Evolutionary conservation across 345 rosid genomes (phyloP).

Genomic region (Dipteronia sinensis): DNA sequence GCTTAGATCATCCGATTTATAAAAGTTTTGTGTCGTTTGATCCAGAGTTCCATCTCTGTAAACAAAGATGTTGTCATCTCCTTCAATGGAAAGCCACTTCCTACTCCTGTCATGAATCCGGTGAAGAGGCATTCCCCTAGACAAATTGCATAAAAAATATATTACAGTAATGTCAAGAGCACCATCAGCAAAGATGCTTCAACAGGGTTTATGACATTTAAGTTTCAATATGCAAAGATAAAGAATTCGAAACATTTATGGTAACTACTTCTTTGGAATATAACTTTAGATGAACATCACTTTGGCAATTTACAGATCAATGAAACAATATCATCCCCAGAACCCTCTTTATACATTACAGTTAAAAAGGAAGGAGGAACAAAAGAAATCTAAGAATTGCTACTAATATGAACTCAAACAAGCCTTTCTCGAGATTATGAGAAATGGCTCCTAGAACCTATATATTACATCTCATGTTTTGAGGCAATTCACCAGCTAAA

Average conservation of each 20-base stretch:
- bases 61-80: constrained; percentile 40
- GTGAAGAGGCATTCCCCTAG: constrained; percentile 51
- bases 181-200: not conserved
- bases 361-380: not conserved
- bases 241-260: not conserved
- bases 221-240: not conserved
- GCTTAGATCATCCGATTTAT: constrained; percentile 22
- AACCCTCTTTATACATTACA: not conserved
- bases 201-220: not conserved
- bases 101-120: constrained; percentile 21
- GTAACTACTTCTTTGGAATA: not conserved
- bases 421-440: too few species aligned
- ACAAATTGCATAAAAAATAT: not conserved
- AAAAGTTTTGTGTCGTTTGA: constrained; percentile 24
- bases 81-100: constrained; percentile 51
- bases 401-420: too few species aligned
- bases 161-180: not conserved
- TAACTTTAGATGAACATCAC: not conserved
- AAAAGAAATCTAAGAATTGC: not conserved
- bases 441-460: too few species aligned
- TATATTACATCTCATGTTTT: not conserved
- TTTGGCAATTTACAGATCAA: not conserved
- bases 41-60: constrained; percentile 55
- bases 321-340: not conserved
- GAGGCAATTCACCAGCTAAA: not conserved